A percentile compares a stretch with the other conserved stretches of the same genome.
These are phyloP conservation scores for Senecio squalidus DNA, from an alignment of 140 eudicot genomes.

Conservation along the genomic window DNA sequence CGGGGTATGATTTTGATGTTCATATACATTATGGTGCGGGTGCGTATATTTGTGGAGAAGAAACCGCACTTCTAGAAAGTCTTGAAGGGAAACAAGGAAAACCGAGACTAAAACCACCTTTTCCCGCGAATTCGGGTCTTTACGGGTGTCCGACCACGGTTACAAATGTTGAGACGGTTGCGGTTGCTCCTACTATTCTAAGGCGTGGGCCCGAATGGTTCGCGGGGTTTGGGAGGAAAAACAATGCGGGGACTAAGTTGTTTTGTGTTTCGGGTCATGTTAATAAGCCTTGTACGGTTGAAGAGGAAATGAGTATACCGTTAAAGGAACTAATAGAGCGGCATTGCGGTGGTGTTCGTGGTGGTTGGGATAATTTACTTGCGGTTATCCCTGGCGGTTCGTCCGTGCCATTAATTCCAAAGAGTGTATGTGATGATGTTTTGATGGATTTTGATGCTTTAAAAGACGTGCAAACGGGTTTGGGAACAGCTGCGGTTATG, in stretches of 20 bases:
- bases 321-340: conserved; percentile 76
- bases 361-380: conserved; percentile 88
- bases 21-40: conserved; percentile 88
- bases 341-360: conserved; percentile 88
- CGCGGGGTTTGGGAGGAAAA: conserved; percentile 74
- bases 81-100: conserved; percentile 89
- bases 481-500: conserved; percentile 82
- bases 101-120: conserved; percentile 88
- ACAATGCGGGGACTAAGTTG: conserved; percentile 72
- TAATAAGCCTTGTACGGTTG: conserved; percentile 84
- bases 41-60: conserved; percentile 89
- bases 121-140: conserved; percentile 73
- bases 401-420: conserved; percentile 71
- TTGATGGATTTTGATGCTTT: conserved; percentile 84
- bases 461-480: conserved; percentile 53
- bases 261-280: conserved; percentile 81
- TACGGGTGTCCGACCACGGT: conserved; percentile 89
- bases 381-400: conserved; percentile 91
- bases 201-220: conserved; percentile 89
- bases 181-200: conserved; percentile 73
- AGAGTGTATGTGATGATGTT: conserved; percentile 62
- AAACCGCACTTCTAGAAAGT: conserved; percentile 82
- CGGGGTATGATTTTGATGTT: too few species aligned
- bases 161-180: conserved; percentile 79
- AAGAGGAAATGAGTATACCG: conserved; percentile 87